Conservation (phyloP, 495 filamentous ascomycete genomes). For the Penicillium coffeae region DNA sequence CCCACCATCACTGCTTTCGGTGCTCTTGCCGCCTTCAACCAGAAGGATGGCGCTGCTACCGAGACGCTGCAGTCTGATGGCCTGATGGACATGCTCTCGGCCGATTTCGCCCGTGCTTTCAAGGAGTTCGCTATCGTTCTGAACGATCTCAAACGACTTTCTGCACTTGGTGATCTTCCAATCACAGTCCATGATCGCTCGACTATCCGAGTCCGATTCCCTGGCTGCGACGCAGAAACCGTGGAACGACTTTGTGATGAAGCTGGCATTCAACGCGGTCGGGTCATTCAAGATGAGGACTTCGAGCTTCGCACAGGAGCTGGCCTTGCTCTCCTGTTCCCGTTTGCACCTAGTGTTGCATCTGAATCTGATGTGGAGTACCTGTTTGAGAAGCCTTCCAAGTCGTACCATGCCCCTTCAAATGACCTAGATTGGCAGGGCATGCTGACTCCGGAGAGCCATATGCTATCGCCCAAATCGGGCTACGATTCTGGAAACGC, state of each 20-base stretch:
- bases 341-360: conserved; percentile 66
- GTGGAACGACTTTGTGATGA: conserved; percentile 85
- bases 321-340: conserved; percentile 75
- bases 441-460: conserved; percentile 51
- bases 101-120: conserved; percentile 83
- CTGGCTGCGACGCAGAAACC: conserved; percentile 79
- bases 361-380: conserved; percentile 31
- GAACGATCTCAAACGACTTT: conserved; percentile 74
- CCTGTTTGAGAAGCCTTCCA: conserved; percentile 27
- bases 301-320: conserved; percentile 61
- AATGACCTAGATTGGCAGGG: conserved; percentile 50
- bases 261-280: conserved; percentile 72
- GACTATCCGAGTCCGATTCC: conserved; percentile 77
- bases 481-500: conserved; percentile 20
- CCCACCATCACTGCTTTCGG: conserved; percentile 84
- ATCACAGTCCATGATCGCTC: conserved; percentile 61
- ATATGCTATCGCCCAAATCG: conserved; percentile 22
- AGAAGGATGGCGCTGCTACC: conserved; percentile 29
- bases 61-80: conserved; percentile 69
- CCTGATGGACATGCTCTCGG: conserved; percentile 77
- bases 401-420: conserved; percentile 19
- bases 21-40: conserved; percentile 42
- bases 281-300: conserved; percentile 73
- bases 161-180: conserved; percentile 76
- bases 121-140: conserved; percentile 77